Conservation (phyloP, 305 asterid genomes). For the Withania somnifera region DNA sequence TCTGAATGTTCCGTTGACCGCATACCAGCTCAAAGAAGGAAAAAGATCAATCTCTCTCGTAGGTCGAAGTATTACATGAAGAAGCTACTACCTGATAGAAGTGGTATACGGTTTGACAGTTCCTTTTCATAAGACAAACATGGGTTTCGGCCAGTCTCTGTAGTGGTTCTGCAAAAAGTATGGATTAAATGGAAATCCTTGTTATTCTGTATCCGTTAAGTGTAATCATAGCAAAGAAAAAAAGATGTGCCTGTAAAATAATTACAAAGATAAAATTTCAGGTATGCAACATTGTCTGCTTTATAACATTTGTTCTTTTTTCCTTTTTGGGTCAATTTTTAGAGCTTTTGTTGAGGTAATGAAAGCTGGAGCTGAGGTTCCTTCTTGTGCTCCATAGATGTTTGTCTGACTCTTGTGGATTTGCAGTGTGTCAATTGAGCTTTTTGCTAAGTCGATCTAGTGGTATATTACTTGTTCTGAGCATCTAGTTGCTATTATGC, state of each 20-base stretch:
- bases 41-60: conserved; percentile 63
- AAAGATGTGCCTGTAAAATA: background rate
- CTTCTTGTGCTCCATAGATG: background rate
- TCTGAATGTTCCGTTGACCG: conserved; percentile 54
- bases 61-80: conserved; percentile 79
- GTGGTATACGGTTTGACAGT: conserved; percentile 53
- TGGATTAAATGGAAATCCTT: background rate
- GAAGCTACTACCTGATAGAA: conserved; percentile 58
- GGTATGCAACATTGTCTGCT: background rate
- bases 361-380: background rate
- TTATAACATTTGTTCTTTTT: background rate
- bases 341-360: background rate
- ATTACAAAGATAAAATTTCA: background rate
- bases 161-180: background rate
- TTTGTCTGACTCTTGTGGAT: background rate
- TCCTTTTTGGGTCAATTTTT: background rate
- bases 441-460: background rate
- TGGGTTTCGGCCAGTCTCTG: background rate
- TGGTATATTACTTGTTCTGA: background rate
- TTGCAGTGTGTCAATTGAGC: background rate
- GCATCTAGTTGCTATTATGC: background rate
- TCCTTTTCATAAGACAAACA: conserved; percentile 13
- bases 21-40: conserved; percentile 67
- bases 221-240: background rate
- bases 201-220: background rate